Evolutionary conservation across 2,329 filamentous ascomycete species (phyloP).

Genomic region (Cryphonectria naterciae): DNA sequence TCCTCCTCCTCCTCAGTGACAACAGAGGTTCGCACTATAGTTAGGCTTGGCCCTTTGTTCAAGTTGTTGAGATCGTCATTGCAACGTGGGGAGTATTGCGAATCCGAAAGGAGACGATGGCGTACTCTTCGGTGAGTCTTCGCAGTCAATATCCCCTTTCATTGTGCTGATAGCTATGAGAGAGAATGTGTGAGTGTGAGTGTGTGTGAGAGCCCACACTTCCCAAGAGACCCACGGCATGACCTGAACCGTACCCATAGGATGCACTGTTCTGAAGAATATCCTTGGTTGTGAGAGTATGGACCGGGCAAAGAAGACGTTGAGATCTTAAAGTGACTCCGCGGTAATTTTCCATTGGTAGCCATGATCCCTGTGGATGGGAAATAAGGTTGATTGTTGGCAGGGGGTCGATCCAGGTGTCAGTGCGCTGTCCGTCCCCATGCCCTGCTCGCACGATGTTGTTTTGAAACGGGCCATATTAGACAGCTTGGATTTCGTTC

Average conservation of each 20-base stretch:
- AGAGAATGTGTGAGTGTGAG: too few species aligned
- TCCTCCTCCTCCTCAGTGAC: background rate
- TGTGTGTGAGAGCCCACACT: background rate
- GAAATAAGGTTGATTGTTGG: slow-evolving; percentile 20
- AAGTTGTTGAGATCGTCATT: background rate
- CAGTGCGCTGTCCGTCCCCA: background rate
- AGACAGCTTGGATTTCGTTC: background rate
- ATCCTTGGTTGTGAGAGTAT: background rate
- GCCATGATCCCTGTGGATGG: slow-evolving; percentile 14
- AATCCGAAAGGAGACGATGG: background rate
- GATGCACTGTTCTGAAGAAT: background rate
- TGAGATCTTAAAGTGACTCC: background rate
- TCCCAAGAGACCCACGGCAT: background rate
- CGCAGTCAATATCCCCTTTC: background rate
- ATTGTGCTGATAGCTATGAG: background rate
- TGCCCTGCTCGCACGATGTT: background rate
- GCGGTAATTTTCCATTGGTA: background rate
- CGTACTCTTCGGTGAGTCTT: background rate
- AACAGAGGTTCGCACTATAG: background rate
- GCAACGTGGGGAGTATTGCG: background rate
- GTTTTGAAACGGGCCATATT: slow-evolving; percentile 17
- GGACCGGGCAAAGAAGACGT: background rate
- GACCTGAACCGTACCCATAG: background rate
- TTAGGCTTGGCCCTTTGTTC: background rate
- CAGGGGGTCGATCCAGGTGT: slow-evolving; percentile 10